phyloP scores from a whole-genome alignment of 192 early-diverging fungal genomes.

The Paraglomus brasilianum region DNA sequence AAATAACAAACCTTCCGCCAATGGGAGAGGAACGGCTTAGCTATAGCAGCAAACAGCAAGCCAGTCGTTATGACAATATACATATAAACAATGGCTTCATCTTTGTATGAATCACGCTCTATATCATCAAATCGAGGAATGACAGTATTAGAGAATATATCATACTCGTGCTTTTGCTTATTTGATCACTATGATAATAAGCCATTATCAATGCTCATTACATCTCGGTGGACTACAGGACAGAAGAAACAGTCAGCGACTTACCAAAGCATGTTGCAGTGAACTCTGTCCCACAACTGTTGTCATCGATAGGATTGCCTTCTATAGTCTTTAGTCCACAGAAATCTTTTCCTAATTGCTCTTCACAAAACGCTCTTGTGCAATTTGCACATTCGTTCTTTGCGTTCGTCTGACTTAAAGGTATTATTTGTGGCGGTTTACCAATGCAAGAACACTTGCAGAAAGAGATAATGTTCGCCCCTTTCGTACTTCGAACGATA shows the following conservation, averaged over 20 bases:
- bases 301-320: not conserved
- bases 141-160: not conserved
- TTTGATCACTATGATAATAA: not conserved
- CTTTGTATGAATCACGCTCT: constrained; percentile 22
- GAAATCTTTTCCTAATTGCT: not conserved
- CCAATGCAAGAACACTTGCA: constrained; percentile 14
- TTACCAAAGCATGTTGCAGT: constrained; percentile 20
- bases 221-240: not conserved
- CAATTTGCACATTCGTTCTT: not conserved
- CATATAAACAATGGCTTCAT: constrained; percentile 19
- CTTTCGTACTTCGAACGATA: no score
- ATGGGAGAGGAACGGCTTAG: not conserved
- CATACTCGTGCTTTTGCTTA: not conserved
- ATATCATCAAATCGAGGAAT: not conserved
- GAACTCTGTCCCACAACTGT: constrained; percentile 1
- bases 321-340: not conserved
- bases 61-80: constrained; percentile 26
- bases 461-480: constrained; percentile 14
- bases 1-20: constrained; percentile 2
- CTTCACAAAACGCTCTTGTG: constrained; percentile 11
- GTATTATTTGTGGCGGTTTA: constrained; percentile 8
- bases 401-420: not conserved
- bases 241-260: not conserved
- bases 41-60: not conserved
- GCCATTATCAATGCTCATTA: not conserved